A percentile compares a stretch with the other conserved stretches of the same genome.
phyloP scores from a whole-genome alignment of 2,329 filamentous ascomycete species.

The Aureobasidium sp. region DNA sequence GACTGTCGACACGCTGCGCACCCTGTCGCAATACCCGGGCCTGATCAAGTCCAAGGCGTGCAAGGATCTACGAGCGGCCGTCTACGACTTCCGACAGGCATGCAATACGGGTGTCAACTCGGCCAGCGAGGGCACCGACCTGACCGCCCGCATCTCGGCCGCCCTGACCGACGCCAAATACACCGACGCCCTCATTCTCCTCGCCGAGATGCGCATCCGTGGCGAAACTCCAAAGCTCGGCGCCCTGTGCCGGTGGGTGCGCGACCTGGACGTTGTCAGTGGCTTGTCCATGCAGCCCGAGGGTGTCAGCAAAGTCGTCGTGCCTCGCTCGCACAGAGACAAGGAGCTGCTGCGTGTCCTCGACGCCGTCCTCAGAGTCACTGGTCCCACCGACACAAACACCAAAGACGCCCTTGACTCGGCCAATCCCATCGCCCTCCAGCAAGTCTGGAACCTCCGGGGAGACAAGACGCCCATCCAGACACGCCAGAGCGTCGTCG shows the following conservation, averaged over 20 bases:
- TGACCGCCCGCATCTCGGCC: conserved; percentile 58
- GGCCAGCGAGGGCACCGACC: conserved; percentile 45
- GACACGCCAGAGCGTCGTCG: conserved; percentile 50
- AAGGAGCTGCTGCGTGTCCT: conserved; percentile 52
- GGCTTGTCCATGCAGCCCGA: conserved; percentile 51
- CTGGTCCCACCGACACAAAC: conserved; percentile 50
- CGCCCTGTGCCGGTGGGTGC: conserved; percentile 63
- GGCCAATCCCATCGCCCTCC: conserved; percentile 47
- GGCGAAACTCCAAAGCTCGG: conserved; percentile 58
- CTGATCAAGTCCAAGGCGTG: conserved; percentile 62
- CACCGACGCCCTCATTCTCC: conserved; percentile 54
- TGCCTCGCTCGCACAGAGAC: conserved; percentile 38
- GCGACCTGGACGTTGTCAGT: conserved; percentile 61
- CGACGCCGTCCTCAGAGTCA: conserved; percentile 56
- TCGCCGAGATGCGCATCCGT: conserved; percentile 64
- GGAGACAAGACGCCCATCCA: conserved; percentile 35
- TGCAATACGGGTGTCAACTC: conserved; percentile 57
- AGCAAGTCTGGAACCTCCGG: conserved; percentile 54
- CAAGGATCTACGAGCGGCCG: conserved; percentile 56
- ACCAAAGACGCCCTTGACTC: conserved; percentile 23
- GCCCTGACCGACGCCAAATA: conserved; percentile 59
- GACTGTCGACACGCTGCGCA: conserved; percentile 54
- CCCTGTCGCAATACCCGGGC: conserved; percentile 49
- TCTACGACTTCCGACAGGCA: conserved; percentile 61
- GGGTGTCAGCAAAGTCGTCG: conserved; percentile 28